Conservation (phyloP, 805 yeast genomes). For the Candida mattraensis region DNA sequence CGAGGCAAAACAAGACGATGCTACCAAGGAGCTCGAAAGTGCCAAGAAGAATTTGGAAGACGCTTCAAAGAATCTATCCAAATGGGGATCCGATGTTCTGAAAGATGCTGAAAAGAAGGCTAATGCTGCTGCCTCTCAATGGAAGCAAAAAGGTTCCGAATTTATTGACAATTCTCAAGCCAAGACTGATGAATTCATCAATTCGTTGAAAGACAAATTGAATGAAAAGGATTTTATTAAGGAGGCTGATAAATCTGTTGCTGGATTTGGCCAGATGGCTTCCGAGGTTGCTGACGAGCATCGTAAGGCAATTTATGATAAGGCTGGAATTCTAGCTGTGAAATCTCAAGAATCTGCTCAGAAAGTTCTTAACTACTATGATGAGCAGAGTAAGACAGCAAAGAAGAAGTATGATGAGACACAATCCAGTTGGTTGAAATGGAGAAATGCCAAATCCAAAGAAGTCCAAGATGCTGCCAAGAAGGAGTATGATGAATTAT, state of each 20-base stretch:
- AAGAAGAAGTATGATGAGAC: conserved; percentile 29
- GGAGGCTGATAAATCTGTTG: conserved; percentile 35
- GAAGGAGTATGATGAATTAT: conserved; percentile 22
- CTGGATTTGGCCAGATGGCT: conserved; percentile 50
- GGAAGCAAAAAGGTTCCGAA: conserved; percentile 14
- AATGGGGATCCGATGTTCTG: conserved; percentile 26
- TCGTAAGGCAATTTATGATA: conserved; percentile 29
- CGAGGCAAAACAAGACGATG: conserved; percentile 35
- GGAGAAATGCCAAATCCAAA: conserved; percentile 31
- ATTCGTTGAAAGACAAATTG: conserved; percentile 18
- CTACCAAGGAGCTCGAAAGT: conserved; percentile 34
- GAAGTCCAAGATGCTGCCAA: conserved; percentile 30
- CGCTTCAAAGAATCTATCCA: conserved; percentile 29
- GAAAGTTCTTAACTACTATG: conserved; percentile 23
- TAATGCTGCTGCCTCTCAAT: conserved; percentile 5
- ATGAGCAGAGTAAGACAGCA: conserved; percentile 25
- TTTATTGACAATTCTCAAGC: conserved; percentile 18
- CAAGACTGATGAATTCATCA: conserved; percentile 17
- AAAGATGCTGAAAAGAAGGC: conserved; percentile 20
- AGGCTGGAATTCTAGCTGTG: conserved; percentile 21
- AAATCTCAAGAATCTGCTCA: conserved; percentile 25
- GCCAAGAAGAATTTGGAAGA: conserved; percentile 36
- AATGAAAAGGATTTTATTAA: conserved; percentile 35
- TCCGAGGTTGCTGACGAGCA: conserved; percentile 44
- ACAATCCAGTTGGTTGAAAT: conserved; percentile 29